A percentile compares a stretch with the other conserved stretches of the same genome.
These are phyloP conservation scores for Aspergillus neoniger DNA, from an alignment of 2,329 filamentous ascomycete genomes.

Conservation along the genomic window DNA sequence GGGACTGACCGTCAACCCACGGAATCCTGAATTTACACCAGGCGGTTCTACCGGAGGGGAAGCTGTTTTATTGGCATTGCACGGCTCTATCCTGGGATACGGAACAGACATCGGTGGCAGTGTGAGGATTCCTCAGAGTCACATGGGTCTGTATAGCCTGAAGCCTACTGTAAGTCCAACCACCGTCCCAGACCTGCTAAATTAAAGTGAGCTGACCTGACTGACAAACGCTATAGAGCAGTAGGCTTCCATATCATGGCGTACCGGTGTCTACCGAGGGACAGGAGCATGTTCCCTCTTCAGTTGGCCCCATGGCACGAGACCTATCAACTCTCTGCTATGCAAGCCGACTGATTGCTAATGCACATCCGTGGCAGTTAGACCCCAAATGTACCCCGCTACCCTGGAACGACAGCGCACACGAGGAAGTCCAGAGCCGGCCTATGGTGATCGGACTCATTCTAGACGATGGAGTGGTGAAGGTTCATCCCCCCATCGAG, in stretches of 20 bases:
- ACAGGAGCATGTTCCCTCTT: conserved; percentile 65
- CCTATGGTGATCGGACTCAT: conserved; percentile 55
- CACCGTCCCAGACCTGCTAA: background rate
- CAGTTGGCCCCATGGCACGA: conserved; percentile 62
- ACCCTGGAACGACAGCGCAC: conserved; percentile 55
- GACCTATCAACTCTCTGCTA: conserved; percentile 53
- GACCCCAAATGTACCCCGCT: conserved; percentile 58
- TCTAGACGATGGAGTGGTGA: conserved; percentile 57
- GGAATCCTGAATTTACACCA: conserved; percentile 46
- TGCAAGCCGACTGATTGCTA: conserved; percentile 52
- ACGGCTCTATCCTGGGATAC: conserved; percentile 50
- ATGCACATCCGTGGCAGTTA: conserved; percentile 53
- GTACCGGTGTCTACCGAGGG: conserved; percentile 64
- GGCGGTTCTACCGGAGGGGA: conserved; percentile 54
- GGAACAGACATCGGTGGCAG: conserved; percentile 58
- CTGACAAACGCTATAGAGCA: conserved; percentile 49
- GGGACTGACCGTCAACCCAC: conserved; percentile 53
- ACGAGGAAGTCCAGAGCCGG: conserved; percentile 42
- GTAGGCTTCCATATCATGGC: conserved; percentile 59
- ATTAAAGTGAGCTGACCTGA: conserved; percentile 40
- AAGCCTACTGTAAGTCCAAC: conserved; percentile 43
- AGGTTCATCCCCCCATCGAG: conserved; percentile 55
- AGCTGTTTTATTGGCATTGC: conserved; percentile 41
- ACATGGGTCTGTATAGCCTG: conserved; percentile 53
- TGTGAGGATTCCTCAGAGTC: conserved; percentile 51